phyloP scores from a whole-genome alignment of 441 rosid species.

The Melianthus villosus region DNA sequence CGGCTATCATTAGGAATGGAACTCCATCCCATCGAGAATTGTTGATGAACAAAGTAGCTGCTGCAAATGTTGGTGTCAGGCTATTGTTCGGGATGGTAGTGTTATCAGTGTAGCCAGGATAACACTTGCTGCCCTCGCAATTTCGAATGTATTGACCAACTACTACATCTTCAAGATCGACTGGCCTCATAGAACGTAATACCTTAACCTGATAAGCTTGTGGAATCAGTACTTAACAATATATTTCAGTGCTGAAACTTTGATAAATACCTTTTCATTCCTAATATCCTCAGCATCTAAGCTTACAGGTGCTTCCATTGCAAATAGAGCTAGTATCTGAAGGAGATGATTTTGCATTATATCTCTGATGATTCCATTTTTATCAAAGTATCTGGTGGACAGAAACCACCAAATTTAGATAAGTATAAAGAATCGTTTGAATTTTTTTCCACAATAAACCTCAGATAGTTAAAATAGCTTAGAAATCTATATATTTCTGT shows the following conservation, averaged over 20 bases:
- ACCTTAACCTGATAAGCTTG: constrained; percentile 81
- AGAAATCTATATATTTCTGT: no score
- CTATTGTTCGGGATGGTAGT: constrained; percentile 54
- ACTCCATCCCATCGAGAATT: constrained; percentile 94
- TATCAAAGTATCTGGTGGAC: constrained; percentile 56
- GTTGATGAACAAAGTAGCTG: constrained; percentile 68
- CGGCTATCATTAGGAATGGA: constrained; percentile 84
- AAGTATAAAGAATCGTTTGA: constrained; percentile 1
- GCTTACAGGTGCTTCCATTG: constrained; percentile 95
- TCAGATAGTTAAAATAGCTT: neutral
- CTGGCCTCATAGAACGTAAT: constrained; percentile 59
- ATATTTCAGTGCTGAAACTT: neutral
- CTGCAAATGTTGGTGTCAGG: constrained; percentile 77
- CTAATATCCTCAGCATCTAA: constrained; percentile 85
- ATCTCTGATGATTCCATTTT: constrained; percentile 82
- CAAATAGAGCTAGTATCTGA: constrained; percentile 76
- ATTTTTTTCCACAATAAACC: neutral
- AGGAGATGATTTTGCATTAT: constrained; percentile 91
- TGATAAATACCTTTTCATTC: constrained; percentile 58
- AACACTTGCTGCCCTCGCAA: constrained; percentile 33
- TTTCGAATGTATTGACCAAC: constrained; percentile 79
- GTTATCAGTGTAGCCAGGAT: constrained; percentile 62
- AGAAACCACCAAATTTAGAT: constrained; percentile 1
- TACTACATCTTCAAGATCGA: constrained; percentile 47
- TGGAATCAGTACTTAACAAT: neutral